Percentiles rank a stretch among this genome's conserved stretches.
phyloP scores from a whole-genome alignment of 1,139 yeast species.

The Geotrichum aggregatum region DNA sequence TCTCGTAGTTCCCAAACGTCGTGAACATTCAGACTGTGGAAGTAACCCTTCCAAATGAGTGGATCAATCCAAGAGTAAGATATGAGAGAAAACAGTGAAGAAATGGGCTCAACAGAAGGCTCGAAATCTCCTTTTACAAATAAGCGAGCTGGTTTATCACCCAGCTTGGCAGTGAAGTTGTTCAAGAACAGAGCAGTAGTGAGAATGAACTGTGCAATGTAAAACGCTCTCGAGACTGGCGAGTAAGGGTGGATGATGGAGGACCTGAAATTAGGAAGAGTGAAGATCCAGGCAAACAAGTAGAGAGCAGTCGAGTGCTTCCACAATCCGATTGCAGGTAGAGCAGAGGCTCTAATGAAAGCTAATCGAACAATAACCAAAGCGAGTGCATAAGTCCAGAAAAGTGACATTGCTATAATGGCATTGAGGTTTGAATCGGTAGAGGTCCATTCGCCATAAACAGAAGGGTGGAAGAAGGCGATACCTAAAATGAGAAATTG shows the following conservation, averaged over 20 bases:
- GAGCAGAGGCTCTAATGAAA: constrained; percentile 40
- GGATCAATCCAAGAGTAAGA: constrained; percentile 75
- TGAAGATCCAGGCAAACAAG: constrained; percentile 48
- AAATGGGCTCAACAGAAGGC: constrained; percentile 77
- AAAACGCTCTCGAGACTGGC: constrained; percentile 36
- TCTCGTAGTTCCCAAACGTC: constrained; percentile 84
- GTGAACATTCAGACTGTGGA: constrained; percentile 48
- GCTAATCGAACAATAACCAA: constrained; percentile 52
- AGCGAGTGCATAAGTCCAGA: constrained; percentile 57
- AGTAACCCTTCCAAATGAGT: constrained; percentile 65
- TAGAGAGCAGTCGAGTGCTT: constrained; percentile 62
- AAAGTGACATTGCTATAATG: constrained; percentile 39
- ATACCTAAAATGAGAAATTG: constrained; percentile 31
- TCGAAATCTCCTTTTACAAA: constrained; percentile 41
- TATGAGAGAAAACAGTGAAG: constrained; percentile 57
- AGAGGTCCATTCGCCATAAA: constrained; percentile 39
- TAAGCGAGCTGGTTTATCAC: constrained; percentile 44
- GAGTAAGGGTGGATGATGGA: constrained; percentile 51
- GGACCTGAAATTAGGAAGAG: constrained; percentile 64
- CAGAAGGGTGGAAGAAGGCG: constrained; percentile 40
- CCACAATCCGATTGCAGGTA: constrained; percentile 52
- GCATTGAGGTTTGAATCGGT: constrained; percentile 36
- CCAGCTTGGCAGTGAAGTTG: constrained; percentile 60
- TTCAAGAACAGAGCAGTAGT: constrained; percentile 47
- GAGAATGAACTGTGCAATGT: constrained; percentile 36